These are phyloP conservation scores for Apiospora arundinis DNA, from an alignment of 2,329 filamentous ascomycete species.

Conservation along the genomic window DNA sequence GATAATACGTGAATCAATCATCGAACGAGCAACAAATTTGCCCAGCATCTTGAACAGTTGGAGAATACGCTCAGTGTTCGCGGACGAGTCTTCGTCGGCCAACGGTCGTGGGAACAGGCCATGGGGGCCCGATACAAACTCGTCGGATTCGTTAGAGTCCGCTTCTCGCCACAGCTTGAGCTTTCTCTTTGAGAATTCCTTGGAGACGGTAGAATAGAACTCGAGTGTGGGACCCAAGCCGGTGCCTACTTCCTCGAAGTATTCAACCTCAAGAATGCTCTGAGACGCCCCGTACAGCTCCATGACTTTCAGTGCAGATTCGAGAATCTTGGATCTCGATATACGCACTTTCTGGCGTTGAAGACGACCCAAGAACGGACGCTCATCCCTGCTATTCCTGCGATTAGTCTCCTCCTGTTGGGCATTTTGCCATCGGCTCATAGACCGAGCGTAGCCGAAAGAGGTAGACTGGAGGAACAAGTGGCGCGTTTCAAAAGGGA, in stretches of 20 bases:
- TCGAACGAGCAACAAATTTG: slow-evolving; percentile 96
- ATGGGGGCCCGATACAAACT: slow-evolving; percentile 83
- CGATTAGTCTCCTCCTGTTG: slow-evolving; percentile 82
- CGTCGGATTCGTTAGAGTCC: slow-evolving; percentile 73
- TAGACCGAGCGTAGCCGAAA: slow-evolving; percentile 95
- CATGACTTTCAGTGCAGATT: slow-evolving; percentile 98
- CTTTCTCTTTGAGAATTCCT: slow-evolving; percentile 97
- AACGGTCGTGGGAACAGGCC: slow-evolving; percentile 93
- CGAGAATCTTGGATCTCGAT: slow-evolving; percentile 89
- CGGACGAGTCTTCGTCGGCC: slow-evolving; percentile 77
- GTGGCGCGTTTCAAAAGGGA: slow-evolving; percentile 96
- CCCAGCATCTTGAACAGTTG: slow-evolving; percentile 92
- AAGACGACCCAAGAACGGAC: slow-evolving; percentile 87
- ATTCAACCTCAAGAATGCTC: slow-evolving; percentile 95
- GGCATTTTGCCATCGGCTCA: slow-evolving; percentile 96
- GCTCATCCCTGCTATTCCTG: slow-evolving; percentile 84
- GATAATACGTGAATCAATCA: slow-evolving; percentile 98
- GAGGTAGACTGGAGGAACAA: slow-evolving; percentile 97
- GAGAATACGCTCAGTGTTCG: slow-evolving; percentile 86
- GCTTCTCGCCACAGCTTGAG: slow-evolving; percentile 96
- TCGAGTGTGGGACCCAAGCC: slow-evolving; percentile 94
- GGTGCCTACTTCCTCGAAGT: slow-evolving; percentile 98
- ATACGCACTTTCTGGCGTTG: slow-evolving; percentile 99
- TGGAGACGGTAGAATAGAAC: slow-evolving; percentile 97
- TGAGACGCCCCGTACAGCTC: slow-evolving; percentile 97